phyloP scores from a whole-genome alignment of 345 rosid species.

The Populus ilicifolia region DNA sequence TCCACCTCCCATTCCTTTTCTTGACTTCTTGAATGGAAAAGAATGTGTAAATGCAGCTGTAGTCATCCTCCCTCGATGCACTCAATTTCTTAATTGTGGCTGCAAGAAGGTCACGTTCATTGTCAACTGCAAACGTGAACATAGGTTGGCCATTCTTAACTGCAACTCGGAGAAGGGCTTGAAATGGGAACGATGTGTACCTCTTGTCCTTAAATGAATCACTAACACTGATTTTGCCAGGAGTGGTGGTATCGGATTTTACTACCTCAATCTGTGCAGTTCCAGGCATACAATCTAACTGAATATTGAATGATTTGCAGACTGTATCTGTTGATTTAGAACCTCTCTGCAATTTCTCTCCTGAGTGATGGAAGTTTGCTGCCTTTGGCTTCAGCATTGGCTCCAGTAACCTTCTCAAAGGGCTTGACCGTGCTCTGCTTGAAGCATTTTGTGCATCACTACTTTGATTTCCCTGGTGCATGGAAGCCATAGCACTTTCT shows the following conservation, averaged over 20 bases:
- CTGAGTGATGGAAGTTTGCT: conserved; percentile 32
- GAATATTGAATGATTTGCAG: conserved; percentile 13
- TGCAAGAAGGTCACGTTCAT: conserved; percentile 64
- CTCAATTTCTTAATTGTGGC: conserved; percentile 52
- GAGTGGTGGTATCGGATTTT: conserved; percentile 36
- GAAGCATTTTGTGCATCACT: conserved; percentile 33
- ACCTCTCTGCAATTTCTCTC: conserved; percentile 40
- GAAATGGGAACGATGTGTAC: conserved; percentile 42
- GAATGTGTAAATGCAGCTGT: conserved; percentile 63
- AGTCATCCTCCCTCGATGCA: conserved; percentile 44
- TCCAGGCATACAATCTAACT: not conserved
- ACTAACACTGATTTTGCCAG: conserved; percentile 30
- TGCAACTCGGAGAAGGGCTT: conserved; percentile 80
- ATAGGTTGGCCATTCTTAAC: conserved; percentile 80
- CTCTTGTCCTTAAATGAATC: conserved; percentile 36
- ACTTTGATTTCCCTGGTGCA: conserved; percentile 26
- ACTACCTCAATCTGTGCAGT: conserved; percentile 35
- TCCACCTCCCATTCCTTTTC: conserved; percentile 77
- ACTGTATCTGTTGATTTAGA: conserved; percentile 31
- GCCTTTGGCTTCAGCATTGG: conserved; percentile 67
- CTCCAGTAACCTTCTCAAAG: conserved; percentile 76
- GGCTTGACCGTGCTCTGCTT: conserved; percentile 64
- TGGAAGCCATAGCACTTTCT: conserved; percentile 39
- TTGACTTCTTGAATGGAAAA: conserved; percentile 63
- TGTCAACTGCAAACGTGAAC: conserved; percentile 81